Evolutionary conservation across 2,329 filamentous ascomycete genomes (phyloP).

Genomic region (Lecanicillium sp.): DNA sequence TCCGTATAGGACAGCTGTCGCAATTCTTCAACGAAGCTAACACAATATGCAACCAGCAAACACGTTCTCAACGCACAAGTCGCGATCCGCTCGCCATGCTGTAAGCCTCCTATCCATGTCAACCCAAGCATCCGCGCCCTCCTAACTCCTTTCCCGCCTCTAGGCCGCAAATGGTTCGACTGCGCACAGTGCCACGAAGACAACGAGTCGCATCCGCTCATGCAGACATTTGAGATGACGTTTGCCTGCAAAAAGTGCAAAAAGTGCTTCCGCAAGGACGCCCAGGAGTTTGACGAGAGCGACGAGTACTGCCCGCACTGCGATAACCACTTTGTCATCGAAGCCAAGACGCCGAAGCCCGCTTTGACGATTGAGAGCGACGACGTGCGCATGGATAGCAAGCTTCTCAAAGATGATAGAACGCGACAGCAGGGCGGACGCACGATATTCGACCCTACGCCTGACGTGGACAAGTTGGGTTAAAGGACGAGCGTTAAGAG

Average conservation of each 20-base stretch:
- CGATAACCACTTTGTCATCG: constrained; percentile 96
- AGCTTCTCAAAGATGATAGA: constrained; percentile 91
- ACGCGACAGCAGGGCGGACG: constrained; percentile 51
- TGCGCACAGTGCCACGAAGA: constrained; percentile 92
- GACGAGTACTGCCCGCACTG: constrained; percentile 99
- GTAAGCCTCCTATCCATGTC: constrained; percentile 41
- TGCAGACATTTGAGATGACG: constrained; percentile 76
- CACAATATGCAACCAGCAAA: constrained; percentile 54
- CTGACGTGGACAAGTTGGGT: constrained; percentile 68
- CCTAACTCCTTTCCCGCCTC: constrained; percentile 4
- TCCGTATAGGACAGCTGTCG: background rate
- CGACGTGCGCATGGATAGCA: constrained; percentile 74
- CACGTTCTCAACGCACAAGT: constrained; percentile 98
- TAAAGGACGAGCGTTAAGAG: constrained; percentile 40
- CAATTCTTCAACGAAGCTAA: no score
- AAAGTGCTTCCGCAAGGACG: constrained; percentile 95
- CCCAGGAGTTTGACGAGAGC: constrained; percentile 84
- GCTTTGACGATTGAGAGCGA: constrained; percentile 84
- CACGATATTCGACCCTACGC: constrained; percentile 69
- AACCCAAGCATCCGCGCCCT: constrained; percentile 2
- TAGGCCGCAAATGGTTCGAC: constrained; percentile 96
- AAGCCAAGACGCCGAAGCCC: constrained; percentile 77
- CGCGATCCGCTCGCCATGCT: constrained; percentile 90
- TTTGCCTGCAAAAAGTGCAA: constrained; percentile 99
- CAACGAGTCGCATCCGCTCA: constrained; percentile 66